Evolutionary conservation across 2,329 filamentous ascomycete genomes (phyloP), one percentile per base, ranked within the genome.

Genomic region (Pleurostoma richardsiae): DNA sequence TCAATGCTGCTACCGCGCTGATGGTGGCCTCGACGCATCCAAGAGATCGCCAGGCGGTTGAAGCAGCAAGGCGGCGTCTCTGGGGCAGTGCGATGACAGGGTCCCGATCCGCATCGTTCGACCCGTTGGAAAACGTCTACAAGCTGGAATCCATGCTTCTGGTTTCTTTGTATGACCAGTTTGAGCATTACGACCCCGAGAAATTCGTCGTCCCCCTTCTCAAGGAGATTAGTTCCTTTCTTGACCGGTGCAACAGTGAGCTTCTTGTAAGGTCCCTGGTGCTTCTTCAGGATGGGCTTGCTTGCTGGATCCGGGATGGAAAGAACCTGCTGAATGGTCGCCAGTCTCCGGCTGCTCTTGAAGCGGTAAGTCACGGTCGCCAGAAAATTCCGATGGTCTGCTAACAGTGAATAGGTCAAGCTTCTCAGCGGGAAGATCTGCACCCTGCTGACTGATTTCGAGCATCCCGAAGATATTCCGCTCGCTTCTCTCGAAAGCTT

Each of bases 81-180:
- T 90, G 85, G 85, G 82, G 82, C 4, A 76, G 75, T 2, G 59
- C 64, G 1, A 63, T 63, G 33, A 63, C 65, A 1, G 69, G 68
- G 2, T 58, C 66, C 3, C 69, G 70, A 44, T 63, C 65, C 1
- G 52, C 68, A 38, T 69, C 68, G 4, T 77, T 72, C 49, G 79
- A 90, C 56, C 80, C 85, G 0, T 88, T 85, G 52, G 77, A 83
- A 45, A 71, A 80, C 45, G 64, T 95, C 1, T 87, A 90, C 57
- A 74, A 73, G 40, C 73, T 85, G 10, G 66, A 81, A 40, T 73
- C 72, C 46, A 62, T 68, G 10, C 67, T 79, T 1, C 67, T 92
- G 40, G 63, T 66, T 7, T 64, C 64, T 4, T 66, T 77, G 1
- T 95, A 71, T 58, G 56, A 63, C 2, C 58, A 67, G 0, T 60